Evolutionary conservation across 108 stramenopile species (phyloP), one percentile per base, ranked within the genome.

Genomic region (Discostella stelligeroides): DNA sequence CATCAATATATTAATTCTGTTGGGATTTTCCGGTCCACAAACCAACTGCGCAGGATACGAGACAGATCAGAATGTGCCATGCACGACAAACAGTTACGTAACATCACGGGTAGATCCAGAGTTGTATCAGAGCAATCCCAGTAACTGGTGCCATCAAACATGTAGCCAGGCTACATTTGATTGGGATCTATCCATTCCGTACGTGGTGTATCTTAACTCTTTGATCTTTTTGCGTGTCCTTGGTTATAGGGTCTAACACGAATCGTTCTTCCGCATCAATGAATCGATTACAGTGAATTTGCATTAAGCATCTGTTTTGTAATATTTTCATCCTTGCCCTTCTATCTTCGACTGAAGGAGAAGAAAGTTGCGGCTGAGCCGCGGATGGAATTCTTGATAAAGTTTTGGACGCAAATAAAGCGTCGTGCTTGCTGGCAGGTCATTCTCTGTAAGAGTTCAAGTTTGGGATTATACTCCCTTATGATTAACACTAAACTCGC

Each of bases 1-100:
- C 17, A 73, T 82, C 24, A 82, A 82, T 53, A 18, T 82, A 2
- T 9, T 82, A 0, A 79, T 82, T 1, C 38, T 82, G n/a, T 12
- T 82, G 3, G 82, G 82, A 3, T 82, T 82, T 23, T 79, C 76
- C 2, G 82, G 82, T 12, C 82, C 82, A 34, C 39, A 50, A 17
- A 70, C 67, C 63, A 82, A 79, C 37, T 82, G 82, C 18, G 62
- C 78, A 14, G 82, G 82, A 4, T 82, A 65, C 14, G 77, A 82
- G 50, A 46, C 68, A 2, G 77, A 82, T 70, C 67, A 63, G 0
- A 25, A 21, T 15, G 46, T 70, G 17, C 63, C 77, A 0, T 82
- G 82, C 21, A 74, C 82, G 18, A 25, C 30, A 2, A 57, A 75
- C 30, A 24, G 17, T 2, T 43, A 45, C 17, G 66, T 75, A 30